Base-by-base conservation (phyloP, 257 asterid species). In the Solanum acaule region DNA sequence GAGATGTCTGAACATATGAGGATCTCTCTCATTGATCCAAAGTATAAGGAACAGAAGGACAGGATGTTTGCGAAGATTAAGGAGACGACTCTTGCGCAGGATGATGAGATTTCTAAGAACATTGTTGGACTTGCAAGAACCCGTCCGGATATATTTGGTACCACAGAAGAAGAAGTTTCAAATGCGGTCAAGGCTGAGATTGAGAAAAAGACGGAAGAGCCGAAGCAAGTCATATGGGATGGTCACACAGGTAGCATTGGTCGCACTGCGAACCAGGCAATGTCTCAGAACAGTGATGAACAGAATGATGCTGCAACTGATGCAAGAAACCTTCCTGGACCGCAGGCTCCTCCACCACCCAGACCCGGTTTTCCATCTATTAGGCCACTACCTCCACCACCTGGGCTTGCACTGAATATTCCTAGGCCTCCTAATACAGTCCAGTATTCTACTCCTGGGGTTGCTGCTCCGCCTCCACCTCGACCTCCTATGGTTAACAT, bases 1-100 rank as follows among this genome's bases (percentile, higher is more conserved):
- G 99, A 96, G 93, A 96, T 95, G 99, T 96, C 99, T 29, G 99
- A 96, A 87, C 99, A 96, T 93, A 96, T 96, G 94, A 95, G 99
- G 91, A 96, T 96, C 83, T 96, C 99, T 90, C 94, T 96, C 34
- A 96, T 95, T 86, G 99, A 96, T 93, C 98, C 98, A 73, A 96
- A 96, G 91, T 96, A 91, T 88, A 96, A 96, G 96, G 98, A 96
- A 89, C 98, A 96, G 88, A 96, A 96, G 91, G 99, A 96, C 85
- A 93, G 98, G 92, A 96, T 95, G 99, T 96, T 96, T 93, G 99
- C 99, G 40, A 96, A 96, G 96, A 96, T 96, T 49, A 91, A 92
- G 89, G 99, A 96, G 86, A 96, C 99, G 4, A 96, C 98, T 89
- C 98, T 96, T 83, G 99, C 99, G 20, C 95, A 94, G 15, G 99